Evolutionary conservation across 495 filamentous ascomycete species (phyloP).

Genomic region (Penicillium soppii): DNA sequence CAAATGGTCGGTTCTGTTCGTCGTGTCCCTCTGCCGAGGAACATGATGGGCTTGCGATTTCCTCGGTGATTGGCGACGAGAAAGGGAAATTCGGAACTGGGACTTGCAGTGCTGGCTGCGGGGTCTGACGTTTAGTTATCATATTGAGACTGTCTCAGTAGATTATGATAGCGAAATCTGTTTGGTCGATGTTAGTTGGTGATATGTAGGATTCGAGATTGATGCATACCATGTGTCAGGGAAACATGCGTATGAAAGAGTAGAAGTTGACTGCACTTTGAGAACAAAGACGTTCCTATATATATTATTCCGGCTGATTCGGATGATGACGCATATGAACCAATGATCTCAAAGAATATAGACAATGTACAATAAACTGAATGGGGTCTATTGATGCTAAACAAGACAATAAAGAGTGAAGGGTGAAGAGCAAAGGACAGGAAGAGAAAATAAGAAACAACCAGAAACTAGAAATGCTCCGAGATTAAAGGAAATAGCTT

Average conservation of each 20-base stretch:
- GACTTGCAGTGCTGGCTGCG: conserved; percentile 28
- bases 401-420: conserved; percentile 4
- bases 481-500: neutral
- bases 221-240: conserved; percentile 16
- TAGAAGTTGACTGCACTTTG: neutral
- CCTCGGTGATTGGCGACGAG: conserved; percentile 47
- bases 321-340: conserved; percentile 14
- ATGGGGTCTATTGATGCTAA: conserved; percentile 3
- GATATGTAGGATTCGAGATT: neutral
- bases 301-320: conserved; percentile 10
- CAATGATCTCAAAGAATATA: conserved; percentile 23
- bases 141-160: conserved; percentile 16
- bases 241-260: neutral
- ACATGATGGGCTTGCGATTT: conserved; percentile 38
- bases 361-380: conserved; percentile 10
- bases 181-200: neutral
- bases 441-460: neutral
- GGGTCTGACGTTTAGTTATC: conserved; percentile 23
- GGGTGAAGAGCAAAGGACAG: conserved; percentile 6
- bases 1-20: conserved; percentile 30
- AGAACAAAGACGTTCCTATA: conserved; percentile 19
- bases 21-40: conserved; percentile 34
- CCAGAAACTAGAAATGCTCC: neutral
- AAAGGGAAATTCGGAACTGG: conserved; percentile 42
- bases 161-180: neutral